Conservation (phyloP, 495 filamentous ascomycete species). For the Aspergillus hancockii region DNA sequence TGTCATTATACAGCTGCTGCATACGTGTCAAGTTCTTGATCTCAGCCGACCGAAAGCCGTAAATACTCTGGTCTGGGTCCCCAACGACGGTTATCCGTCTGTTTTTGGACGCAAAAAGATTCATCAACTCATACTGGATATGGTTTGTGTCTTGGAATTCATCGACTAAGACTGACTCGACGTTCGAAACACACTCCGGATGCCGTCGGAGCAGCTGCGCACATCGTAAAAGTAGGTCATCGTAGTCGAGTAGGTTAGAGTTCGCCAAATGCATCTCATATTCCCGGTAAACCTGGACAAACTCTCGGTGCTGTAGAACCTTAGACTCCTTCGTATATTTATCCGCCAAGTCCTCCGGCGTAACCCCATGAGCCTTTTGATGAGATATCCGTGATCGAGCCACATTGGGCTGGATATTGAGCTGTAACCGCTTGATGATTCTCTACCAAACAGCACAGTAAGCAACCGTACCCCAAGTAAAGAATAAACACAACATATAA, state of each 20-base stretch:
- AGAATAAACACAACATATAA: not conserved
- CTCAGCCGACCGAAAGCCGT: slow-evolving; percentile 96
- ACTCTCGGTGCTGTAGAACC: slow-evolving; percentile 66
- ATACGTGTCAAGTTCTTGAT: slow-evolving; percentile 85
- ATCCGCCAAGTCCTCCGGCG: slow-evolving; percentile 44
- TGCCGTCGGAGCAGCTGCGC: slow-evolving; percentile 74
- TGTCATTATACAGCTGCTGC: slow-evolving; percentile 72
- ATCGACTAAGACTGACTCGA: slow-evolving; percentile 91
- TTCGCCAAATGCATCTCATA: slow-evolving; percentile 74
- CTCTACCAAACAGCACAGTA: slow-evolving; percentile 43
- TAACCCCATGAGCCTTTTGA: slow-evolving; percentile 73
- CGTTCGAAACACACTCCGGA: slow-evolving; percentile 85
- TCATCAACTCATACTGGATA: slow-evolving; percentile 95
- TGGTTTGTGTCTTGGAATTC: slow-evolving; percentile 98
- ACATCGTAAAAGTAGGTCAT: slow-evolving; percentile 87
- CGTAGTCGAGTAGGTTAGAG: slow-evolving; percentile 91
- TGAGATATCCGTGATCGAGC: slow-evolving; percentile 80
- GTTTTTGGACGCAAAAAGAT: slow-evolving; percentile 71
- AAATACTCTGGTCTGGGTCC: slow-evolving; percentile 98
- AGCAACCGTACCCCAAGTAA: not conserved
- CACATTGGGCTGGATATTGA: slow-evolving; percentile 65
- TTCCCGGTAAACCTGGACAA: slow-evolving; percentile 71
- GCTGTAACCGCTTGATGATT: slow-evolving; percentile 73
- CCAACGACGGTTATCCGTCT: slow-evolving; percentile 90
- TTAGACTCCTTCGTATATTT: slow-evolving; percentile 43